Evolutionary conservation across 2,329 filamentous ascomycete genomes (phyloP).

Genomic region (Colletotrichum sp.): DNA sequence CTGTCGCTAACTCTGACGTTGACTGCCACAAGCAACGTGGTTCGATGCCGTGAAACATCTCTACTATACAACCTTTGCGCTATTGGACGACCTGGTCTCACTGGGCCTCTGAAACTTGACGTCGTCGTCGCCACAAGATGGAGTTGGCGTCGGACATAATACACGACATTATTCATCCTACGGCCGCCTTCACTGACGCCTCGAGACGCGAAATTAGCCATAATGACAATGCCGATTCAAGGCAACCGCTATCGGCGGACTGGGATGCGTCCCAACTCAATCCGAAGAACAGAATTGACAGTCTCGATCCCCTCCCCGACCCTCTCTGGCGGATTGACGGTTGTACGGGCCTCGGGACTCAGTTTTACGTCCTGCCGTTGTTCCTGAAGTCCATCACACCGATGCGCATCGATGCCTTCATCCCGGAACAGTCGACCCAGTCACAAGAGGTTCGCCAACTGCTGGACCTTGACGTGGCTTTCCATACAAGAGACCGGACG

Average conservation of each 20-base stretch:
- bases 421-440: constrained; percentile 54
- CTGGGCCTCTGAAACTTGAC: constrained; percentile 16
- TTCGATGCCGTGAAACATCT: constrained; percentile 12
- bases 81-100: background rate
- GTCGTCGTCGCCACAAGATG: constrained; percentile 41
- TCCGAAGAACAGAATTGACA: constrained; percentile 66
- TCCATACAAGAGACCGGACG: constrained; percentile 58
- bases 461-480: constrained; percentile 56
- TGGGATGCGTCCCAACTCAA: constrained; percentile 61
- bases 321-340: constrained; percentile 66
- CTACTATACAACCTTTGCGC: background rate
- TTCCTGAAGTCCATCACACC: constrained; percentile 53
- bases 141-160: constrained; percentile 58
- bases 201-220: background rate
- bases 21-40: background rate
- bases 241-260: background rate
- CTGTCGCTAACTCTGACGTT: background rate
- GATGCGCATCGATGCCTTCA: constrained; percentile 63
- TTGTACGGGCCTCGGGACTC: constrained; percentile 60
- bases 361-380: constrained; percentile 61
- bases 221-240: background rate
- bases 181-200: constrained; percentile 50
- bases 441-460: constrained; percentile 45
- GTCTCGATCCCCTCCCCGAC: constrained; percentile 47
- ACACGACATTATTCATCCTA: constrained; percentile 63